These are phyloP conservation scores for Suhomyces emberorum DNA, from an alignment of 805 yeast genomes.

Conservation along the genomic window DNA sequence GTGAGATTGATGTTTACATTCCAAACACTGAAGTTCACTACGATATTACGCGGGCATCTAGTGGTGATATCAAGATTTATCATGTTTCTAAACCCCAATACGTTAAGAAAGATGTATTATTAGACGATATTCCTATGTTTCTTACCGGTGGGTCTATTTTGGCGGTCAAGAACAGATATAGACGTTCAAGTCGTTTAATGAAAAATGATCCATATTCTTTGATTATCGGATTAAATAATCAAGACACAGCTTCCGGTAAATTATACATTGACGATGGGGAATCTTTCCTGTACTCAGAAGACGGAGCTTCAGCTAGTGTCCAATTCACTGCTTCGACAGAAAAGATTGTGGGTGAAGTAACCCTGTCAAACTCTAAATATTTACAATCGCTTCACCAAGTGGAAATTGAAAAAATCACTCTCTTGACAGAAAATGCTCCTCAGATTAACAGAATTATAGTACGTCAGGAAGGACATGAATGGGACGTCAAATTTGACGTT, in stretches of 20 bases:
- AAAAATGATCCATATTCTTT: conserved; percentile 76
- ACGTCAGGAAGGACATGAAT: conserved; percentile 33
- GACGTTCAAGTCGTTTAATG: conserved; percentile 80
- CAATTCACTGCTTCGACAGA: conserved; percentile 38
- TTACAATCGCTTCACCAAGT: conserved; percentile 27
- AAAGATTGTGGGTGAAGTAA: conserved; percentile 17
- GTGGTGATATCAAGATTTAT: conserved; percentile 6
- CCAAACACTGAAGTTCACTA: conserved; percentile 59
- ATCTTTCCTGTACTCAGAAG: conserved; percentile 52
- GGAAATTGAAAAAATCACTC: conserved; percentile 51
- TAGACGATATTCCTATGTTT: conserved; percentile 66
- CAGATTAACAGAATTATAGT: conserved; percentile 23
- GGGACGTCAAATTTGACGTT: conserved; percentile 27
- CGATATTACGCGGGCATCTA: conserved; percentile 43
- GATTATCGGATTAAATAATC: conserved; percentile 51
- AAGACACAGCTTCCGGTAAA: conserved; percentile 52
- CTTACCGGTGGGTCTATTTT: conserved; percentile 78
- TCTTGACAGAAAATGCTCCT: conserved; percentile 38
- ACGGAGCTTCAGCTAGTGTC: conserved; percentile 54
- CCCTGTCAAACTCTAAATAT: conserved; percentile 7
- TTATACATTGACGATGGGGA: conserved; percentile 87
- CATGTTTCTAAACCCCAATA: conserved; percentile 28
- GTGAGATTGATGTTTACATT: conserved; percentile 40
- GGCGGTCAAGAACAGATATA: conserved; percentile 63
- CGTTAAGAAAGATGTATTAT: conserved; percentile 38